Conservation (phyloP, 2,329 filamentous ascomycete species). For the Botrytis cinerea region DNA sequence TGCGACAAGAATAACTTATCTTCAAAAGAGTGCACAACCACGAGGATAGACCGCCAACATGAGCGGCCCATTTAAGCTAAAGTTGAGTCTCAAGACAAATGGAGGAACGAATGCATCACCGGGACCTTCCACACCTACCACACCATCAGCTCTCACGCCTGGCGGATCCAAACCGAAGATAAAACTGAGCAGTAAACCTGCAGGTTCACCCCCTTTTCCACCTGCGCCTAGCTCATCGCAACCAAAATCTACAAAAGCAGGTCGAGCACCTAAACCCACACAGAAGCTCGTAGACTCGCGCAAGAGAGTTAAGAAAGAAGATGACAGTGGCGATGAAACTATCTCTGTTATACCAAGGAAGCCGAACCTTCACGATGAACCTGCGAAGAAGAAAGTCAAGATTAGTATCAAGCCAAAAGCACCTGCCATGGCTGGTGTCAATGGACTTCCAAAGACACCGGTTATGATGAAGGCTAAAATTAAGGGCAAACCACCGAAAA, state of each 20-base stretch:
- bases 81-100: slow-evolving; percentile 24
- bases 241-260: slow-evolving; percentile 58
- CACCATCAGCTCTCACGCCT: slow-evolving; percentile 30
- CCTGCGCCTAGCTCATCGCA: slow-evolving; percentile 29
- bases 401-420: slow-evolving; percentile 32
- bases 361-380: slow-evolving; percentile 12
- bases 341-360: slow-evolving; percentile 32
- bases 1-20: background rate
- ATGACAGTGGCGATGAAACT: slow-evolving; percentile 50
- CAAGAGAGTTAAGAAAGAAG: slow-evolving; percentile 60
- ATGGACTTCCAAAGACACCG: slow-evolving; percentile 35
- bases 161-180: slow-evolving; percentile 39
- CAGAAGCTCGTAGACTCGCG: slow-evolving; percentile 57
- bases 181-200: slow-evolving; percentile 36
- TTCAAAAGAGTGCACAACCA: background rate
- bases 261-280: slow-evolving; percentile 60
- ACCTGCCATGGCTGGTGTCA: slow-evolving; percentile 17
- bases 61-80: slow-evolving; percentile 32
- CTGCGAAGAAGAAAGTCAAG: slow-evolving; percentile 51
- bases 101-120: slow-evolving; percentile 17
- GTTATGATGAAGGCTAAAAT: slow-evolving; percentile 58
- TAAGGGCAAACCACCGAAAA: slow-evolving; percentile 66
- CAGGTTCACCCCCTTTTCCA: slow-evolving; percentile 28
- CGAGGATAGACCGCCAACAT: slow-evolving; percentile 28
- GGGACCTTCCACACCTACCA: slow-evolving; percentile 25